Evolutionary conservation across 2,329 filamentous ascomycete genomes (phyloP), one percentile per base, ranked within the genome.

Genomic region (Ramichloridium luteum): DNA sequence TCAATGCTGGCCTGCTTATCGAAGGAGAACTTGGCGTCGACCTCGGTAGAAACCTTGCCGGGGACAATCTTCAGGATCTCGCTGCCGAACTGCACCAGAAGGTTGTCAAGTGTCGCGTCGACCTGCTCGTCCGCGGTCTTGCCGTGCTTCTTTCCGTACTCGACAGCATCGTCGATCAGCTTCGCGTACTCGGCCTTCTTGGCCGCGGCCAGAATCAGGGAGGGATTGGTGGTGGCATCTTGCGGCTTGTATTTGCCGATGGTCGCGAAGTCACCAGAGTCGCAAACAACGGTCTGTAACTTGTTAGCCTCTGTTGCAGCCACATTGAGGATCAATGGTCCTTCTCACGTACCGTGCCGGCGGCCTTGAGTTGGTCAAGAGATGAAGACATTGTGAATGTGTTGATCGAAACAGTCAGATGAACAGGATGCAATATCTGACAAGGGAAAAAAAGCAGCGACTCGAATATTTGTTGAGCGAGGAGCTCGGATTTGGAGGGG

Each of bases 241-340:
- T 98, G 86, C 46, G 90, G 90, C 77, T 93, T 93, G 78, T 98
- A 98, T 72, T 96, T 94, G 71, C 72, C 86, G 62, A 98, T 98
- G 63, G 86, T 86, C 76, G 66, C 60, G 48, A 64, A 62, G 56
- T 68, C 80, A 78, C 86, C 90, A 64, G 88, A 93, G 70, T 96
- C 90, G 63, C 81, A 88, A 62, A 96, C 90, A 57, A 96, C 90
- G 45, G 83, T 80, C 84, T 90, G 57, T 47, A 25, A 14, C n/a
- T 32, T 28, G 25, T 40, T 31, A 37, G 41, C 26, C 23, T 16
- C 31, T 28, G 23, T 22, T 15, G 25, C 23, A 37, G 25, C 13
- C 13, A 33, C 27, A 13, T 15, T 22, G 23, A 14, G 12, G 5
- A 13, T 6, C 5, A n/a, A n/a, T n/a, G n/a, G n/a, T n/a, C n/a